A percentile compares a stretch with the other conserved stretches of the same genome.
These are phyloP conservation scores for Bryum argenteum DNA, from an alignment of 225 moss, liverwort and hornwort genomes.

Conservation along the genomic window DNA sequence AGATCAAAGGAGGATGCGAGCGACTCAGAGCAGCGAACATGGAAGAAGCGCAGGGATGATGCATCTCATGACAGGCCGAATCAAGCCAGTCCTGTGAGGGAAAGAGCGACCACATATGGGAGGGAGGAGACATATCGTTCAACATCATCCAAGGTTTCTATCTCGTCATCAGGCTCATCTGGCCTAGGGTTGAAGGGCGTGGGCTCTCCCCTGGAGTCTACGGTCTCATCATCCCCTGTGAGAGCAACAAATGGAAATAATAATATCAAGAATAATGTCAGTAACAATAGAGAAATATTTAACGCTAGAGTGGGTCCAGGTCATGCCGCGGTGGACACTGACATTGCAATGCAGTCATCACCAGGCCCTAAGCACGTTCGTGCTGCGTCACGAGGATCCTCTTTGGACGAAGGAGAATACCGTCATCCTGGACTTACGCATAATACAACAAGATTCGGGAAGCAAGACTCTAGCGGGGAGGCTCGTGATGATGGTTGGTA, in stretches of 20 bases:
- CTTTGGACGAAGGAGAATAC: slow-evolving; percentile 64
- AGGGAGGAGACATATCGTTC: slow-evolving; percentile 58
- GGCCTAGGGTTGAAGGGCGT: slow-evolving; percentile 69
- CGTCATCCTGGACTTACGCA: slow-evolving; percentile 48
- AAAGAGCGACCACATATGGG: slow-evolving; percentile 27
- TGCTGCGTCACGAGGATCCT: slow-evolving; percentile 55
- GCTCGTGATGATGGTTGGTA: slow-evolving; percentile 55
- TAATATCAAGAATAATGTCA: not conserved
- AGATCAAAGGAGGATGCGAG: slow-evolving; percentile 66
- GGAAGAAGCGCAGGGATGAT: slow-evolving; percentile 61
- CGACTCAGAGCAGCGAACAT: slow-evolving; percentile 61
- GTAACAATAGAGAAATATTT: slow-evolving; percentile 32
- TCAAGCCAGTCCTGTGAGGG: slow-evolving; percentile 29
- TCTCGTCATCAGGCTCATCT: slow-evolving; percentile 70
- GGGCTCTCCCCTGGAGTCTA: slow-evolving; percentile 86
- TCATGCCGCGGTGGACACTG: slow-evolving; percentile 33
- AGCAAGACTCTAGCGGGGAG: slow-evolving; percentile 54
- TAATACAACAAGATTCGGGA: slow-evolving; percentile 46
- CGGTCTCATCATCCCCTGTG: slow-evolving; percentile 90
- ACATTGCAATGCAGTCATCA: slow-evolving; percentile 52
- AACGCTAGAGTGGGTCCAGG: slow-evolving; percentile 41
- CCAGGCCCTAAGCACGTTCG: slow-evolving; percentile 50
- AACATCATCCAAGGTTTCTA: slow-evolving; percentile 76
- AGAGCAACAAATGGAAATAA: slow-evolving; percentile 68
- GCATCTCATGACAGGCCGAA: slow-evolving; percentile 43